Evolutionary conservation across 345 rosid species (phyloP).

Genomic region (Lepidium sativum): DNA sequence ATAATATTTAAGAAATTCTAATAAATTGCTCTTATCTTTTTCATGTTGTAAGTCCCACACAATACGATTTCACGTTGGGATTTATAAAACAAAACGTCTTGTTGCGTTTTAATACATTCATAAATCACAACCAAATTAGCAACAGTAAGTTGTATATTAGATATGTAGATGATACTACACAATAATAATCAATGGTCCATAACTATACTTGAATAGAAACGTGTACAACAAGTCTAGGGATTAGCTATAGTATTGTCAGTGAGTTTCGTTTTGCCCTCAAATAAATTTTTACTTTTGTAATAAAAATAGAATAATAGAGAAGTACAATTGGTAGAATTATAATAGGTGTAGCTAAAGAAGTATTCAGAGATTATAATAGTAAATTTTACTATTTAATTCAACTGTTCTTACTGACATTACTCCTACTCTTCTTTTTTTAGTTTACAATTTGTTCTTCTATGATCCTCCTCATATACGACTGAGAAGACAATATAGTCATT

Average conservation of each 20-base stretch:
- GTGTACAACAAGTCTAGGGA: constrained; percentile 7
- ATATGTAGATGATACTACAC: neutral
- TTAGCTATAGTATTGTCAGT: constrained; percentile 24
- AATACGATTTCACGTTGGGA: neutral
- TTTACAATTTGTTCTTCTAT: constrained; percentile 16
- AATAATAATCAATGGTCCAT: constrained; percentile 15
- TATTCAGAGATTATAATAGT: constrained; percentile 25
- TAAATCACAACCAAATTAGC: neutral
- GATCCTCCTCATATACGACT: neutral
- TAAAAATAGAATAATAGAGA: neutral
- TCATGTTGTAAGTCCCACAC: neutral
- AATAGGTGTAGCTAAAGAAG: constrained; percentile 14
- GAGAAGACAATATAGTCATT: neutral
- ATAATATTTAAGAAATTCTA: too few species aligned
- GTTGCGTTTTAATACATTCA: neutral
- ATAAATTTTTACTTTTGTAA: neutral
- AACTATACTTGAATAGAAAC: constrained; percentile 6
- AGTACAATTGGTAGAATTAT: constrained; percentile 16
- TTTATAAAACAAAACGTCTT: neutral
- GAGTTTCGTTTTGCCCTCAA: constrained; percentile 23
- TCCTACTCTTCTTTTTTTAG: constrained; percentile 1
- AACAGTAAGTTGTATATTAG: neutral
- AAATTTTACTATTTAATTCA: constrained; percentile 15
- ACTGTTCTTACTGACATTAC: constrained; percentile 19
- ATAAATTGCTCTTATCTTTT: too few species aligned